These are phyloP conservation scores for Cercospora sp. DNA, from an alignment of 2,329 filamentous ascomycete genomes.

Conservation along the genomic window DNA sequence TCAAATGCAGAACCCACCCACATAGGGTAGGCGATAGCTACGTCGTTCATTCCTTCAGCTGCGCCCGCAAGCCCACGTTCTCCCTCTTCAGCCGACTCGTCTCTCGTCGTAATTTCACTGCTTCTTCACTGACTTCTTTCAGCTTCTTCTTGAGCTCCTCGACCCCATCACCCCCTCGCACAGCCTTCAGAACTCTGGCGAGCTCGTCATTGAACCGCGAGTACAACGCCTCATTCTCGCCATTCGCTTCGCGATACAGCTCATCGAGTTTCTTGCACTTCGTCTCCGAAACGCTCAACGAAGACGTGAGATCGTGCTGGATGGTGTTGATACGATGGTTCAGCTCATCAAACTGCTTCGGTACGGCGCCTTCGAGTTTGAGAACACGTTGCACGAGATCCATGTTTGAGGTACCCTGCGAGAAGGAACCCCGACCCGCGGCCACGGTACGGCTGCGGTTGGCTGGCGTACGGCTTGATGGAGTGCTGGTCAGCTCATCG, in stretches of 20 bases:
- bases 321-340: constrained; percentile 63
- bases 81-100: constrained; percentile 81
- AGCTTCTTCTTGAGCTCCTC: constrained; percentile 73
- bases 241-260: constrained; percentile 80
- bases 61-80: constrained; percentile 64
- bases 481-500: constrained; percentile 66
- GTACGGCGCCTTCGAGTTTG: constrained; percentile 68
- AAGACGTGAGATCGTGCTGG: constrained; percentile 69
- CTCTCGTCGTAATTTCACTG: constrained; percentile 76
- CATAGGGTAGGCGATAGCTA: not conserved
- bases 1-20: not conserved
- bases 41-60: constrained; percentile 44
- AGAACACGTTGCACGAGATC: constrained; percentile 60
- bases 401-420: constrained; percentile 36
- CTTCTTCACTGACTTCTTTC: constrained; percentile 75
- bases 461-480: constrained; percentile 22
- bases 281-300: constrained; percentile 69
- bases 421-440: constrained; percentile 26
- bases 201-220: constrained; percentile 91
- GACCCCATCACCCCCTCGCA: constrained; percentile 73
- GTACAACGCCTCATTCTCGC: constrained; percentile 91
- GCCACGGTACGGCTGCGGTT: constrained; percentile 27
- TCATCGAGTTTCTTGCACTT: constrained; percentile 83
- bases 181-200: constrained; percentile 74
- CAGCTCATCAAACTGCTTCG: constrained; percentile 60